Base-by-base conservation (phyloP, 306 rosid genomes). In the Rosa rugosa region DNA sequence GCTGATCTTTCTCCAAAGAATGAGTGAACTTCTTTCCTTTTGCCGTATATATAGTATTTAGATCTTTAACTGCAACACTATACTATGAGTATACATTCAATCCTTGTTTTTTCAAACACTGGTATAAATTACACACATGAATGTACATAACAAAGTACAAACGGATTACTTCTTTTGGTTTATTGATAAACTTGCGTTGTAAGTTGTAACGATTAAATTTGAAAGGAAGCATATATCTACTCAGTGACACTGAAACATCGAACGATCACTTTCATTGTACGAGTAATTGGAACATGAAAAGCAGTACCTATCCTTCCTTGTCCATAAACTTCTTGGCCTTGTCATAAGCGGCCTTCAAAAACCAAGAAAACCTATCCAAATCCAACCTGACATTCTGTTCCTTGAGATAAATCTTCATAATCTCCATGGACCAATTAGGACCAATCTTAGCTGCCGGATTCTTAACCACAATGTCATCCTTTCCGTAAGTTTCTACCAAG, bases 371-470 rank as follows among this genome's bases (percentile, higher is more conserved):
- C 70, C 79, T 45, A 45, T 27, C 45, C 79, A 75, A 45, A 75
- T 75, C 71, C 59, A 60, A 27, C 71, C n/a, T 44, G 1, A 75
- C 45, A 45, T 75, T 64, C 13, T 75, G 79, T 5, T 75, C 79
- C 79, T 75, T 62, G 41, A 75, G n/a, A 62, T 75, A 75, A 14
- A 75, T 62, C n/a, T 45, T 75, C 46, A 45, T 75, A 34, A 75
- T 6, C 40, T 69, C 56, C 16, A 45, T 47, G 1, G 36, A 27
- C 60, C 71, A 62, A 62, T 44, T 18, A 34, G 46, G 5, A 27
- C 79, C 60, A 3, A 75, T 75, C 67, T 62, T 60, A 9, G 46
- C 59, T 0, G 20, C 7, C 12, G 71, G 79, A 49, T 62, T 34
- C 69, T 17, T 75, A 1, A 75, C 71, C 59, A 62, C 71, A 45